A percentile compares a stretch with the other conserved stretches of the same genome.
Conservation (phyloP, 148 eudicot species). For the Rhododendron vialii region DNA sequence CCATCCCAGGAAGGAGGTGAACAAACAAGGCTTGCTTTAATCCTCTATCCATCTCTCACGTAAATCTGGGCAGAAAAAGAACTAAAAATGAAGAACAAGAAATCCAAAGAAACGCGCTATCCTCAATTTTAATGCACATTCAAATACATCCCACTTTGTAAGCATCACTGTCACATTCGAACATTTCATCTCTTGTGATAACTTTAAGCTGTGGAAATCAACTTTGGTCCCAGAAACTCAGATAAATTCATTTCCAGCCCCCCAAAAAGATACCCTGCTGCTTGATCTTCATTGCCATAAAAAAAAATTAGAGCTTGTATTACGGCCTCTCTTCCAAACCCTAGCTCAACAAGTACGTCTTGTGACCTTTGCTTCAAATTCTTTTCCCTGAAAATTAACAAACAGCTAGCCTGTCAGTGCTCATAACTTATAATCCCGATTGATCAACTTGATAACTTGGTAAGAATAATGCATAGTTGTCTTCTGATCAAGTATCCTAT, state of each 20-base stretch:
- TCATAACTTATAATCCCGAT: background rate
- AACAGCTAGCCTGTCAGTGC: background rate
- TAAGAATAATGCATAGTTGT: background rate
- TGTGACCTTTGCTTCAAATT: conserved; percentile 80
- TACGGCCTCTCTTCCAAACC: conserved; percentile 72
- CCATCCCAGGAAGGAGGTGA: background rate
- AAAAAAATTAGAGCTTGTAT: conserved; percentile 68
- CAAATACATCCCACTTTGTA: background rate
- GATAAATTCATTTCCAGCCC: conserved; percentile 27
- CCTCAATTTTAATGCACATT: background rate
- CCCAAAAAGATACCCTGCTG: conserved; percentile 82
- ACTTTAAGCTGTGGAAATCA: background rate
- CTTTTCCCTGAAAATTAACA: conserved; percentile 49
- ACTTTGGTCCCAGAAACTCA: background rate
- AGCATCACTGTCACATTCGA: background rate
- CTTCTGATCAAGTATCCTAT: too few relatives aligned
- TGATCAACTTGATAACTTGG: background rate
- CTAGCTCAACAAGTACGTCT: conserved; percentile 71
- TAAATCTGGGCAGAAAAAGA: background rate
- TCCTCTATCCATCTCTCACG: background rate
- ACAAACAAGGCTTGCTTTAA: background rate
- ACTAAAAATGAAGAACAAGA: background rate
- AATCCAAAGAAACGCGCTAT: background rate
- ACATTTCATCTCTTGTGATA: background rate
- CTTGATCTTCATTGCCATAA: conserved; percentile 88